A percentile compares a stretch with the other conserved stretches of the same genome.
Conservation (phyloP, 2,329 filamentous ascomycete species). For the Xylariales sp. region DNA sequence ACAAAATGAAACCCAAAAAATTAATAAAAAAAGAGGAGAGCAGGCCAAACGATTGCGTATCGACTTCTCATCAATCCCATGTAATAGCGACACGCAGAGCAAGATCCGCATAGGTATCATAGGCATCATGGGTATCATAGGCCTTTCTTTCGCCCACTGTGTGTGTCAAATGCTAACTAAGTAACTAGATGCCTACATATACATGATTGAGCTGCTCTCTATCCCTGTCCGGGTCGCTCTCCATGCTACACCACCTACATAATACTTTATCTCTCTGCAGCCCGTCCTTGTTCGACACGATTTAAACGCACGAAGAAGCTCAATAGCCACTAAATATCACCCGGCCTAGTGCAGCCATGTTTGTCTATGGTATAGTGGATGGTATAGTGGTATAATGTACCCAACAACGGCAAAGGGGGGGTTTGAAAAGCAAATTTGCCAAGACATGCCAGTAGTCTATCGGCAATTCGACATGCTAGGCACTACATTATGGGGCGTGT, state of each 20-base stretch:
- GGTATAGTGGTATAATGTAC: conserved; percentile 1
- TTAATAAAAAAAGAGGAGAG: not conserved
- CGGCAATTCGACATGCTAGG: conserved; percentile 7
- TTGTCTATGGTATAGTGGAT: not conserved
- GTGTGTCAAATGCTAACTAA: not conserved
- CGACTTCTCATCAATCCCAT: conserved; percentile 38
- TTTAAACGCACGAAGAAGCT: not conserved
- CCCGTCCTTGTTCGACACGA: not conserved
- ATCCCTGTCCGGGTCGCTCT: conserved; percentile 8
- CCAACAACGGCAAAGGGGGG: not conserved
- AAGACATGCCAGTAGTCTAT: conserved; percentile 23
- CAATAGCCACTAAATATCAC: not conserved
- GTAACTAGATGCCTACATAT: not conserved
- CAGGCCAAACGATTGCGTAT: conserved; percentile 18
- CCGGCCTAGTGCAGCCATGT: not conserved
- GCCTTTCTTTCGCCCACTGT: not conserved
- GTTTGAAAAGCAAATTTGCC: conserved; percentile 21
- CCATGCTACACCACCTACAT: conserved; percentile 1
- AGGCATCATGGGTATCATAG: not conserved
- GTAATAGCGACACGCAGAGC: conserved; percentile 7
- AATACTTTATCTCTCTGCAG: conserved; percentile 6
- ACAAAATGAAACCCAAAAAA: too few relatives aligned
- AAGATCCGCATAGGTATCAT: conserved; percentile 12
- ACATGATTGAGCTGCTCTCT: not conserved
- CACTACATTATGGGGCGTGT: not conserved